A percentile compares a stretch with the other conserved stretches of the same genome.
Evolutionary conservation across 345 rosid genomes (phyloP).

Genomic region (Toxicodendron radicans): DNA sequence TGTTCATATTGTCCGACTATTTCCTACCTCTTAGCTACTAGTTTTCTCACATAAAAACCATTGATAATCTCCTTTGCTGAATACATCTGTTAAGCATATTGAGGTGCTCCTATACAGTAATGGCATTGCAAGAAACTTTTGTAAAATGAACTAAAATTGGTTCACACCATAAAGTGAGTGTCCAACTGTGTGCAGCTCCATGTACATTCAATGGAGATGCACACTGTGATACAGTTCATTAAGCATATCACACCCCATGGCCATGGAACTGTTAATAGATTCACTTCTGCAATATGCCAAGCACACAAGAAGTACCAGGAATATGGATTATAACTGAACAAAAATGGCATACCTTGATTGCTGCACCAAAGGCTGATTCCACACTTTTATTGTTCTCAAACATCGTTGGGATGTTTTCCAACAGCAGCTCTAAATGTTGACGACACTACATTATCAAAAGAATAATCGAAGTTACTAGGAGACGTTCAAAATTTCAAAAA

Average conservation of each 20-base stretch:
- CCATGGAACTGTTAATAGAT: background rate
- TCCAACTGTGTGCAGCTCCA: background rate
- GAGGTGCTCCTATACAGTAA: background rate
- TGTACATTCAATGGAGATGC: background rate
- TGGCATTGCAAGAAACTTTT: background rate
- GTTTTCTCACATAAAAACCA: background rate
- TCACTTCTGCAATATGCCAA: background rate
- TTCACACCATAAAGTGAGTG: background rate
- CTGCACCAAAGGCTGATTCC: constrained; percentile 97
- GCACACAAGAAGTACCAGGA: background rate
- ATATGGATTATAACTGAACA: background rate
- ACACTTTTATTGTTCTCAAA: constrained; percentile 77
- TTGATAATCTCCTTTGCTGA: background rate
- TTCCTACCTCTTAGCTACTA: background rate
- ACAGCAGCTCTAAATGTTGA: constrained; percentile 80
- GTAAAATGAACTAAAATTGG: background rate
- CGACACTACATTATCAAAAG: constrained; percentile 60
- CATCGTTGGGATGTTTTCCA: constrained; percentile 89
- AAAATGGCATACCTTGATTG: constrained; percentile 67
- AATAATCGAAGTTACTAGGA: constrained; percentile 13
- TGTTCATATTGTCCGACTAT: background rate
- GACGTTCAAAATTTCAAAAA: background rate
- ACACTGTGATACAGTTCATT: background rate
- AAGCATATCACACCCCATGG: background rate
- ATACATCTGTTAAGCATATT: background rate